Percentiles rank a stretch among this genome's conserved stretches.
Conservation (phyloP, 352 stramenopile genomes). For the Phytophthora megakarya region DNA sequence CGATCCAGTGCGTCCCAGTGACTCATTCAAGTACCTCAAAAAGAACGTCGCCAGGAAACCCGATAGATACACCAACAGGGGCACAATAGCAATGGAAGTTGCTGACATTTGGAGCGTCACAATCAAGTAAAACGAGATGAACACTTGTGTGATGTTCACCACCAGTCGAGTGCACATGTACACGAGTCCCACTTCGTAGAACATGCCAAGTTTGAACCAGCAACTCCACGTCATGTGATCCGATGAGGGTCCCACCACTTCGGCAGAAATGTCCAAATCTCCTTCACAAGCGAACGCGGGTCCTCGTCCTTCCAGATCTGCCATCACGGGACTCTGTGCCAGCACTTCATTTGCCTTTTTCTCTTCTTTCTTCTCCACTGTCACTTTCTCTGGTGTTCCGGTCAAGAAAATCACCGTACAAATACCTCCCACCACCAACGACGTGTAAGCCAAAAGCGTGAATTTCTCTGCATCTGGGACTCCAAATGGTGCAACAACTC, state of each 20-base stretch:
- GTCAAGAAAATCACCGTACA: slow-evolving; percentile 69
- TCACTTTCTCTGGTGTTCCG: slow-evolving; percentile 67
- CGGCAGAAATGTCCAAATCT: slow-evolving; percentile 45
- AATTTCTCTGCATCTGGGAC: slow-evolving; percentile 79
- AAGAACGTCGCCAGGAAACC: slow-evolving; percentile 83
- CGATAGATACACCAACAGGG: slow-evolving; percentile 82
- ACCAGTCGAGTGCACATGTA: slow-evolving; percentile 90
- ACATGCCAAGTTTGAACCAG: slow-evolving; percentile 83
- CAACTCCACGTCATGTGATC: slow-evolving; percentile 72
- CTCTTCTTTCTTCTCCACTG: slow-evolving; percentile 30
- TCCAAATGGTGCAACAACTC: slow-evolving; percentile 60
- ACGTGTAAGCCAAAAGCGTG: slow-evolving; percentile 73
- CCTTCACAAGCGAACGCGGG: slow-evolving; percentile 58
- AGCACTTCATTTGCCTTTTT: slow-evolving; percentile 35
- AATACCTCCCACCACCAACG: slow-evolving; percentile 64
- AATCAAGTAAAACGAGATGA: slow-evolving; percentile 89
- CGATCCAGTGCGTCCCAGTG: slow-evolving; percentile 66
- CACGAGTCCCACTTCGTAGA: slow-evolving; percentile 84
- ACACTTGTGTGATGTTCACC: slow-evolving; percentile 87
- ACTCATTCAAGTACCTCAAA: slow-evolving; percentile 76
- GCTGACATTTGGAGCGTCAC: slow-evolving; percentile 87
- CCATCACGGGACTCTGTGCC: slow-evolving; percentile 57
- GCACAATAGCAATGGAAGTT: slow-evolving; percentile 83
- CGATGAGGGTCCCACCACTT: slow-evolving; percentile 25
- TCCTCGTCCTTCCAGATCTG: slow-evolving; percentile 51